Evolutionary conservation across 768 basidiomycete genomes (phyloP).

Genomic region (Strobilomyces dryophilus): DNA sequence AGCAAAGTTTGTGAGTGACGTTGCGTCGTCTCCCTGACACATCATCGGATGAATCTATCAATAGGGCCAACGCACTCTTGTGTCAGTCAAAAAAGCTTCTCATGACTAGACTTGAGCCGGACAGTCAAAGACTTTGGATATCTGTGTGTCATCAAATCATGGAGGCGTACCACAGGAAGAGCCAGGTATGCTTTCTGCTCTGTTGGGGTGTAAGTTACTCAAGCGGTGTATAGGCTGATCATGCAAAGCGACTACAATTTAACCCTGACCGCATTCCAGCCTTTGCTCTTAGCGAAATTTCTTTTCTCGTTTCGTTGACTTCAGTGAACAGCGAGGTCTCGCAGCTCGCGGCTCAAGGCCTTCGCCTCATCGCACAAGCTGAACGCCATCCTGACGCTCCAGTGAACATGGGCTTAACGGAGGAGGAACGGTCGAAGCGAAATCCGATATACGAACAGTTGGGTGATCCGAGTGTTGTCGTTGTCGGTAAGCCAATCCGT

Average conservation of each 20-base stretch:
- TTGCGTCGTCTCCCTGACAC: constrained; percentile 10
- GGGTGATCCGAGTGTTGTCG: constrained; percentile 66
- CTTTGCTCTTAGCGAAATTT: constrained; percentile 67
- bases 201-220: not conserved
- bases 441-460: constrained; percentile 75
- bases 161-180: constrained; percentile 49
- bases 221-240: constrained; percentile 32
- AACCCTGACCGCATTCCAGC: constrained; percentile 53
- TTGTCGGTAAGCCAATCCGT: constrained; percentile 53
- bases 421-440: constrained; percentile 63
- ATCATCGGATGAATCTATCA: not conserved
- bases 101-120: constrained; percentile 52
- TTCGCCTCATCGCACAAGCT: constrained; percentile 63
- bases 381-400: constrained; percentile 62
- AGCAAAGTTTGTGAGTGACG: constrained; percentile 40
- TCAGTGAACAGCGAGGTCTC: constrained; percentile 67
- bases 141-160: constrained; percentile 57
- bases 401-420: constrained; percentile 43
- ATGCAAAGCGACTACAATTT: constrained; percentile 48
- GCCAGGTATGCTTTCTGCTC: constrained; percentile 36
- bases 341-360: constrained; percentile 60
- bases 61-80: constrained; percentile 29
- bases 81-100: constrained; percentile 57
- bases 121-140: constrained; percentile 67
- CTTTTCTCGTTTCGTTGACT: constrained; percentile 66